Evolutionary conservation across 1,284 basidiomycete genomes (phyloP), one percentile per base, ranked within the genome.

Genomic region (Heterobasidion parviporum): DNA sequence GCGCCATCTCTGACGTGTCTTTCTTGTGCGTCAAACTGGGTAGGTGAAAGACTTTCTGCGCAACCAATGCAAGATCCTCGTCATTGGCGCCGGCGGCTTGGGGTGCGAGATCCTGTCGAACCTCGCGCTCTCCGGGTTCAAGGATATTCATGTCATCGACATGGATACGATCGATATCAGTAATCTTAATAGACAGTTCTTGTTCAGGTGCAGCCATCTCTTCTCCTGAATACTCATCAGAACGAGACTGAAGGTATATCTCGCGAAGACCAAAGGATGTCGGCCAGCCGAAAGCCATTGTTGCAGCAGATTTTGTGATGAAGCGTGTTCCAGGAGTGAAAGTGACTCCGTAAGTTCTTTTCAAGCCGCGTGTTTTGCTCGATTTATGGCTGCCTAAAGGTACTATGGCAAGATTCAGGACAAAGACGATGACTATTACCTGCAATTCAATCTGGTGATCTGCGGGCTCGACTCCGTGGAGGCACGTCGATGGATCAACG

Each of bases 141-240:
- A 89, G 68, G 89, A 99, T 67, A 97, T 99, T 60, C 93, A 99
- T 75, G 94, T 99, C 62, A 99, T 99, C 68, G 97, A 99, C 76
- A 99, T 99, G 96, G 97, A 99, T 76, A 98, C 96, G 5, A 99
- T 99, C 69, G 97, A 99, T 71, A 92, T 99, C 65, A 97, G 94
- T 65, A 99, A 99, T 68, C 79, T 99, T 63, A 99, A 99, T 72
- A 83, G 97, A 49, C 97, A 99, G 71, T 99, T 99, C 70, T 77
- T 99, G 48, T 99, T 99, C 76, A 82, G 96, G 94, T 93, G 62
- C 54, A 78, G 3, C 41, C n/a, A 6, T 34, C 53, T 33, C 43
- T 41, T 32, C 16, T 10, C 52, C 12, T 44, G 49, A 20, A 43
- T 43, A 16, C 6, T 6, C 8, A 41, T 16, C 35, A 18, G 45